Conservation (phyloP, 176 grass and related monocot species). For the Alloteropsis semialata region DNA sequence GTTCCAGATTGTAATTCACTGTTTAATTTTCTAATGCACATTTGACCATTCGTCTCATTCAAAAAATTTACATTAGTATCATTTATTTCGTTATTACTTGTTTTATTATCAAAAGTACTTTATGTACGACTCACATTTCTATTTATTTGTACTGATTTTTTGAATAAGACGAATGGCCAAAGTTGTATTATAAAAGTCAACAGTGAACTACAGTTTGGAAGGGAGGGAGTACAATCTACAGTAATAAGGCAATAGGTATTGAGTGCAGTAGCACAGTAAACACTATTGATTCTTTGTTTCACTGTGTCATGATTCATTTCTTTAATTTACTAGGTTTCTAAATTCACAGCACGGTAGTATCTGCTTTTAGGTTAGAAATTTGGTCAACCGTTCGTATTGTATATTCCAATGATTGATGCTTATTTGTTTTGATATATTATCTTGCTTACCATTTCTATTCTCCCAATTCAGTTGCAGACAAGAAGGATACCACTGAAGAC, state of each 20-base stretch:
- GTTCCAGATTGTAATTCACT: no score
- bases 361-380: neutral
- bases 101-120: no score
- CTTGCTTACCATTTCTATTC: constrained; percentile 5
- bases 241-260: neutral
- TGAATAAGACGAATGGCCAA: no score
- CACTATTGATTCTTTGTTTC: neutral
- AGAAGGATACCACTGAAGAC: constrained; percentile 43
- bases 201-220: no score
- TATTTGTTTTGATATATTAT: neutral
- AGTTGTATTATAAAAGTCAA: no score
- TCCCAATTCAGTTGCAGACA: constrained; percentile 51
- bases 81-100: no score
- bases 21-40: no score
- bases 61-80: no score
- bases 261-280: neutral
- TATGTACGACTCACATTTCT: no score
- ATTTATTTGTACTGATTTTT: no score
- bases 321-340: neutral
- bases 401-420: neutral
- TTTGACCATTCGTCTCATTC: no score
- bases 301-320: neutral
- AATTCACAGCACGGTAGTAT: neutral
- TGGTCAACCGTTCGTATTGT: neutral
- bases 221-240: no score